phyloP scores from a whole-genome alignment of 495 filamentous ascomycete genomes.

The Hypoxylon trugodes region DNA sequence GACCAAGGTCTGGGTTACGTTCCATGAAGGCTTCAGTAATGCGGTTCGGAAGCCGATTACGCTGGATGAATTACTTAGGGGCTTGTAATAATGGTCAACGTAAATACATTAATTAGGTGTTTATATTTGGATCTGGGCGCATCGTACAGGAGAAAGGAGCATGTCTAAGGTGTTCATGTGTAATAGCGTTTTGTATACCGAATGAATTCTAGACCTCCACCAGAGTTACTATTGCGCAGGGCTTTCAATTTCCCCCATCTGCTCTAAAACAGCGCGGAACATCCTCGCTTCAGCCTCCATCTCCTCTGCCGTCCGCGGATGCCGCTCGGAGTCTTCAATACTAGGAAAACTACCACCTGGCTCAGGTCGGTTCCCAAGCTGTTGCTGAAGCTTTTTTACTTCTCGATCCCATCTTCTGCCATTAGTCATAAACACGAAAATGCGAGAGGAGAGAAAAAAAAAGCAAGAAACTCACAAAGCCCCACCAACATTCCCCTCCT shows the following conservation, averaged over 20 bases:
- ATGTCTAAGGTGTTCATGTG: slow-evolving; percentile 14
- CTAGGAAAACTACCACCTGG: slow-evolving; percentile 57
- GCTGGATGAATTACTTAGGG: slow-evolving; percentile 81
- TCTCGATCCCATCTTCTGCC: slow-evolving; percentile 30
- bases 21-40: slow-evolving; percentile 95
- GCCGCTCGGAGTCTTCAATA: slow-evolving; percentile 73
- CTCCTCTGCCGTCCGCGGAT: slow-evolving; percentile 72
- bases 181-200: not conserved
- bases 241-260: slow-evolving; percentile 44
- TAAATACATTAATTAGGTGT: not conserved
- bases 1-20: slow-evolving; percentile 87
- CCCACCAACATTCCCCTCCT: slow-evolving; percentile 83
- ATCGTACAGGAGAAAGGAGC: not conserved
- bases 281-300: slow-evolving; percentile 82
- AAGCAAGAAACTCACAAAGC: slow-evolving; percentile 57
- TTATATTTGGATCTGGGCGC: not conserved
- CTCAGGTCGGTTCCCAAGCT: slow-evolving; percentile 41
- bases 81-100: slow-evolving; percentile 51
- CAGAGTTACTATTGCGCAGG: not conserved
- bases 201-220: not conserved
- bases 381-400: slow-evolving; percentile 7
- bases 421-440: slow-evolving; percentile 5
- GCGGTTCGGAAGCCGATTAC: slow-evolving; percentile 93
- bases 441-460: not conserved
- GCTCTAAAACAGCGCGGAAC: slow-evolving; percentile 57